Evolutionary conservation across 2,329 filamentous ascomycete genomes (phyloP).

Genomic region (Colletotrichum neosansevieriae): DNA sequence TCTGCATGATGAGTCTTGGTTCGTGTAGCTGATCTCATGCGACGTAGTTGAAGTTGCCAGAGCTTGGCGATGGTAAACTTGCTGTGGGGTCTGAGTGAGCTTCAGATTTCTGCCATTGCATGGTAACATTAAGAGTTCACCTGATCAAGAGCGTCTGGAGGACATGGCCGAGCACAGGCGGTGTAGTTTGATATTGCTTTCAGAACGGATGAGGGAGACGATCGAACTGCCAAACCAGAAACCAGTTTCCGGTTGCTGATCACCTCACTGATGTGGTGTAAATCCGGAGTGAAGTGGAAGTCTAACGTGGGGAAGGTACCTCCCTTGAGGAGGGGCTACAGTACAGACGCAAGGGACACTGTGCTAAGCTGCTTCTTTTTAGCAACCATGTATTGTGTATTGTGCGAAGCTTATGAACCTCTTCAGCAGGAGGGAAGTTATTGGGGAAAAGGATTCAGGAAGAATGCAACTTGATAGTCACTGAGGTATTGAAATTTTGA

Average conservation of each 20-base stretch:
- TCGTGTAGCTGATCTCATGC: constrained; percentile 15
- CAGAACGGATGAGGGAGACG: background rate
- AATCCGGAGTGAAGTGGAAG: constrained; percentile 34
- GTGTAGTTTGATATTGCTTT: background rate
- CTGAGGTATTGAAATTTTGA: no score
- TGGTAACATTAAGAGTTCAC: constrained; percentile 7
- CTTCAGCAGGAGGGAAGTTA: no score
- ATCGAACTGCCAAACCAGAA: background rate
- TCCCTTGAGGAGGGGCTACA: constrained; percentile 35
- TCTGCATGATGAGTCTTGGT: constrained; percentile 18
- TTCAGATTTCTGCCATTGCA: constrained; percentile 11
- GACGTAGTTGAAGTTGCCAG: constrained; percentile 16
- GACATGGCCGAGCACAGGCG: constrained; percentile 8
- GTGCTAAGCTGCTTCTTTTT: background rate
- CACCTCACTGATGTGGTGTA: constrained; percentile 20
- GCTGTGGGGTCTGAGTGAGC: constrained; percentile 28
- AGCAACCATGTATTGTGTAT: constrained; percentile 6
- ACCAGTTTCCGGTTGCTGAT: constrained; percentile 13
- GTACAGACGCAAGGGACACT: background rate
- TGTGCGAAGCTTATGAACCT: constrained; percentile 9
- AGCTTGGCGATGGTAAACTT: constrained; percentile 22
- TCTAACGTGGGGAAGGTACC: constrained; percentile 26
- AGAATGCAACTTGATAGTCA: no score
- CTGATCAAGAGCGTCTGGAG: constrained; percentile 14
- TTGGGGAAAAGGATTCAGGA: no score